phyloP scores from a whole-genome alignment of 1,284 basidiomycete genomes.

The Pseudozyma sp. region DNA sequence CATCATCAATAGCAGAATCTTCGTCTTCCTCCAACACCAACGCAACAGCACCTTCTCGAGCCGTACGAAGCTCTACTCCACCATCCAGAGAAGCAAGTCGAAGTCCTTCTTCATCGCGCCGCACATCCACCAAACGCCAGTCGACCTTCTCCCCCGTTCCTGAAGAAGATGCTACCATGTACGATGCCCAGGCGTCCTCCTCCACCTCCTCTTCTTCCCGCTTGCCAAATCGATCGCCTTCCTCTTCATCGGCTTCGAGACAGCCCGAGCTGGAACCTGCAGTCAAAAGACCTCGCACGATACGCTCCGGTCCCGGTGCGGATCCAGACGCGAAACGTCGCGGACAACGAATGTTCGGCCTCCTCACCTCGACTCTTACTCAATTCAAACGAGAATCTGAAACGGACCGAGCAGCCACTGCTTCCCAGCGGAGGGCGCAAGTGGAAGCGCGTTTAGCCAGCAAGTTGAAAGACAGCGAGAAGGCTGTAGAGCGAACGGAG shows the following conservation, averaged over 20 bases:
- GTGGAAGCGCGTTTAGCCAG: conserved; percentile 20
- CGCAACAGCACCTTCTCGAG: no score
- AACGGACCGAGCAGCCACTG: conserved; percentile 1
- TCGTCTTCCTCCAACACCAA: no score
- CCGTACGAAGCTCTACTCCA: background rate
- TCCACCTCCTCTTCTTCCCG: background rate
- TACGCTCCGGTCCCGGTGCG: background rate
- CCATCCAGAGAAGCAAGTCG: conserved; percentile 1
- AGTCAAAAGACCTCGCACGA: conserved; percentile 5
- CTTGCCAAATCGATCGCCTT: no score
- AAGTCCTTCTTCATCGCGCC: conserved; percentile 5
- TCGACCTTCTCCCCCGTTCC: conserved; percentile 24
- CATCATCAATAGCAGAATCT: background rate
- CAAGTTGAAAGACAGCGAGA: conserved; percentile 11
- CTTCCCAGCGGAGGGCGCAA: conserved; percentile 10
- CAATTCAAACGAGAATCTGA: conserved; percentile 40
- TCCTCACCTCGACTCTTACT: conserved; percentile 29
- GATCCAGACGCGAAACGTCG: conserved; percentile 16
- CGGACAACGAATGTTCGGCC: conserved; percentile 27
- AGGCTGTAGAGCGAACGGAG: background rate
- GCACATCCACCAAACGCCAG: conserved; percentile 11
- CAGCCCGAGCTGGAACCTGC: background rate
- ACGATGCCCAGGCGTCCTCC: background rate
- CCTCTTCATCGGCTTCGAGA: no score
- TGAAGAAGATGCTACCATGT: conserved; percentile 12